Evolutionary conservation across 352 stramenopile species (phyloP), one percentile per base, ranked within the genome.

Genomic region (Globisporangium alternatum): DNA sequence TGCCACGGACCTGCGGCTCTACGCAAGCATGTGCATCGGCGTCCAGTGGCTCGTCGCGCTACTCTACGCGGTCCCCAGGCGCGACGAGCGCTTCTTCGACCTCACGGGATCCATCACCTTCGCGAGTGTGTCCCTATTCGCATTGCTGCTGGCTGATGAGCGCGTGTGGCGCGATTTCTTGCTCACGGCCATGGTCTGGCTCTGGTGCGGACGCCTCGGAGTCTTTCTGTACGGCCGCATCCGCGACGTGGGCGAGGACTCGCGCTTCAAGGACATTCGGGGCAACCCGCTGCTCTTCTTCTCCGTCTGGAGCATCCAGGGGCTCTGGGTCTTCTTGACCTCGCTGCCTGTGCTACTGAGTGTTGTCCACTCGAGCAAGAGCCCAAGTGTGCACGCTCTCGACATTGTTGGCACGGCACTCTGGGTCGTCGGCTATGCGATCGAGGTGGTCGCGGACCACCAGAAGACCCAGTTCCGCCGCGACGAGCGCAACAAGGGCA

Each of bases 171-270:
- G 25, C 66, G 2, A 72, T 95, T 30, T 84, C 81, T 54, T 93
- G 53, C 76, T 92, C 13, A 89, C 76, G 7, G 70, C 62, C 0
- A 69, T 96, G 58, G 84, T 94, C 43, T 86, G 82, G 74, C 60
- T 91, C 67, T 96, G 88, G 87, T 89, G 83, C 37, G 61, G 80
- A 25, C 84, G 88, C 22, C 75, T 96, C 1, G 88, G 88, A 17
- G 69, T 67, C n/a, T 96, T 96, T 65, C 71, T 96, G n/a, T 92
- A 81, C 66, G 55, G 75, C 64, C 83, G 88, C 62, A 94, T 96
- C 60, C 65, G 75, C 56, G 66, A 74, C 37, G 78, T 72, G 44
- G 83, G 83, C 45, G 72, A 88, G 45, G 88, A 96, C 70, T 85
- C 74, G 43, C 85, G 88, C 44, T 96, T 96, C 60, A 60, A 68